Base-by-base conservation (phyloP, 1,284 basidiomycete genomes). In the Cutaneotrichosporon daszewskae region DNA sequence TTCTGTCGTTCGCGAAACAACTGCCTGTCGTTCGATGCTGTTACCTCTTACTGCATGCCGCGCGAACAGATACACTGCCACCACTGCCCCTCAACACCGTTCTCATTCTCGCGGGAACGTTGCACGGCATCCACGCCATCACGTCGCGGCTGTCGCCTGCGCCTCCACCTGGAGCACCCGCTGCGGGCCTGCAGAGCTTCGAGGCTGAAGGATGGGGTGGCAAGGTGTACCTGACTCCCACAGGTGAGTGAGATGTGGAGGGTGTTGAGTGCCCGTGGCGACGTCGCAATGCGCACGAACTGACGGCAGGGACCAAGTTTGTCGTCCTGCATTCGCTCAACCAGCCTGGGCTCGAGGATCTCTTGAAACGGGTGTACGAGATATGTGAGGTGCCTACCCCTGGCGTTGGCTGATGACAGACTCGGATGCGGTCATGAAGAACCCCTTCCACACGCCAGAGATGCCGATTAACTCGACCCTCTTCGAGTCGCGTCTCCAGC, bases 81-180 rank as follows among this genome's bases (percentile, higher is more conserved):
- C 80, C 82, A 43, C 74, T 92, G 53, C 83, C 85, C 7, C 90
- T 94, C n/a, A 98, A 98, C 73, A 94, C 97, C 69, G 87, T 95
- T 59, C 83, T 99, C 48, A 87, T 98, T 17, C 81, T 98, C 23
- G 95, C 95, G 2, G 94, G 95, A 37, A 98, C 95, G 8, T 73
- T 98, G 40, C 95, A 98, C 58, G 92, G 94, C 40, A 95, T 99
- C 32, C 95, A 98, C 62, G 95, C 95, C 12, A 98, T 98, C 60
- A 96, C 94, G 0, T 85, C 86, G 51, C 82, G 88, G 31, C 76
- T 99, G 32, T 88, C 87, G 4, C 95, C 95, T 0, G 80, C 79
- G 3, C 58, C 67, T 36, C 85, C 85, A 53, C 82, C 88, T 33
- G 76, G 98, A 32, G 89, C 87, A 4, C 94, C 95, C 0, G 80